A percentile compares a stretch with the other conserved stretches of the same genome.
Evolutionary conservation across 108 stramenopile genomes (phyloP).

Genomic region (Skeletonema costatum): DNA sequence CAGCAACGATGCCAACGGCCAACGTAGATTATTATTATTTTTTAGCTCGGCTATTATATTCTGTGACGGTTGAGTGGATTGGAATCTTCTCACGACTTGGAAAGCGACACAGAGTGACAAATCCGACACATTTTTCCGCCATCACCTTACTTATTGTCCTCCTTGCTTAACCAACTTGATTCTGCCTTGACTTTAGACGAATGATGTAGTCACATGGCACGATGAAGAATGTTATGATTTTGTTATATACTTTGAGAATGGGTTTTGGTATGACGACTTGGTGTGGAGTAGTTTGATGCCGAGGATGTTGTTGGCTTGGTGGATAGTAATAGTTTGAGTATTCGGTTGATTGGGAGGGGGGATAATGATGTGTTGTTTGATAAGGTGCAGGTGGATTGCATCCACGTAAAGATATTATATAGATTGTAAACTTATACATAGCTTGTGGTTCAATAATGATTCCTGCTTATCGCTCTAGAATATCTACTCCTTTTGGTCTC

Average conservation of each 20-base stretch:
- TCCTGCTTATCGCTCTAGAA: too few relatives aligned
- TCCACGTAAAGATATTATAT: not conserved
- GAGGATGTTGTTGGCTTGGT: not conserved
- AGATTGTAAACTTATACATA: not conserved
- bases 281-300: slow-evolving; percentile 4
- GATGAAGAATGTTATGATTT: slow-evolving; percentile 15
- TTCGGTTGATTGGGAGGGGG: not conserved
- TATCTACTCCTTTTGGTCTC: too few relatives aligned
- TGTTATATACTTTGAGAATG: not conserved
- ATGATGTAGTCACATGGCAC: slow-evolving; percentile 14
- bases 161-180: too few relatives aligned
- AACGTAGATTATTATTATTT: too few relatives aligned
- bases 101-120: too few relatives aligned
- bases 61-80: too few relatives aligned
- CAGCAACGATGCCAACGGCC: too few relatives aligned
- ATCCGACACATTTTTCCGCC: too few relatives aligned
- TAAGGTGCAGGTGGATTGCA: slow-evolving; percentile 1
- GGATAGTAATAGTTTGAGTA: not conserved
- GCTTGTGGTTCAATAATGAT: too few relatives aligned
- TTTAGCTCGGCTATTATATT: too few relatives aligned
- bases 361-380: slow-evolving; percentile 24
- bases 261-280: slow-evolving; percentile 19
- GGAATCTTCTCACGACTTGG: too few relatives aligned
- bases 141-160: too few relatives aligned
- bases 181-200: slow-evolving; percentile 6